These are phyloP conservation scores for Scytalidium sp. DNA, from an alignment of 2,329 filamentous ascomycete genomes.

Conservation along the genomic window DNA sequence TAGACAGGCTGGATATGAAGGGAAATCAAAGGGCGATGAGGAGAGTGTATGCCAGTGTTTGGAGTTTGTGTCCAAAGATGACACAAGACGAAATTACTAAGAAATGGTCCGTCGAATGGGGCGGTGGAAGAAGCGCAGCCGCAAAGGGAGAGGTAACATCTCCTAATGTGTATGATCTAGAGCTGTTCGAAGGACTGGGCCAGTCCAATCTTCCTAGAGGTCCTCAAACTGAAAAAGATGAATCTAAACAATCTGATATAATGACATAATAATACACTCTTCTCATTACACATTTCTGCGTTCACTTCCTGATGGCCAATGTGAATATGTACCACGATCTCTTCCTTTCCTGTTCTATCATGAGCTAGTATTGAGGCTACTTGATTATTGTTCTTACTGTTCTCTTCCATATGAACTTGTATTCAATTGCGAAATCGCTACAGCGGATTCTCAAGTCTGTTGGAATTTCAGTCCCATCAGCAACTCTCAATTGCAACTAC, in stretches of 20 bases:
- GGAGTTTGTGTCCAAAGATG: constrained; percentile 42
- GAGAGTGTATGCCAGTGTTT: constrained; percentile 45
- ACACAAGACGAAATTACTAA: constrained; percentile 25
- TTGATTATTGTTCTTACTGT: too few species aligned
- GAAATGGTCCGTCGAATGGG: constrained; percentile 43
- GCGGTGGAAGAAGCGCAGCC: constrained; percentile 26
- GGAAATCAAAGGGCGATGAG: constrained; percentile 37
- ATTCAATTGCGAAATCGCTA: too few species aligned
- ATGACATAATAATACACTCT: neutral
- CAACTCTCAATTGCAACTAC: too few species aligned
- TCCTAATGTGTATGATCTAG: constrained; percentile 28
- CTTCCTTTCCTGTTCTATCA: neutral
- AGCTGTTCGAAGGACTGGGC: constrained; percentile 47
- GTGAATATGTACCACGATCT: neutral
- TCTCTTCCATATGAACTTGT: too few species aligned
- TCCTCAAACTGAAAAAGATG: neutral
- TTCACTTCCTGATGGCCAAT: neutral
- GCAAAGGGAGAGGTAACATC: constrained; percentile 25
- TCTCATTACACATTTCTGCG: neutral
- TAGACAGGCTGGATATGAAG: neutral
- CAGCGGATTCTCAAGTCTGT: too few species aligned
- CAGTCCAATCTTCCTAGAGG: neutral
- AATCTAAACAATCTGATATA: neutral
- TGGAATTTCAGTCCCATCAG: too few species aligned
- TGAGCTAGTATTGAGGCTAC: too few species aligned